These are phyloP conservation scores for Hanseniaspora thailandica DNA, from an alignment of 805 yeast species.

Conservation along the genomic window DNA sequence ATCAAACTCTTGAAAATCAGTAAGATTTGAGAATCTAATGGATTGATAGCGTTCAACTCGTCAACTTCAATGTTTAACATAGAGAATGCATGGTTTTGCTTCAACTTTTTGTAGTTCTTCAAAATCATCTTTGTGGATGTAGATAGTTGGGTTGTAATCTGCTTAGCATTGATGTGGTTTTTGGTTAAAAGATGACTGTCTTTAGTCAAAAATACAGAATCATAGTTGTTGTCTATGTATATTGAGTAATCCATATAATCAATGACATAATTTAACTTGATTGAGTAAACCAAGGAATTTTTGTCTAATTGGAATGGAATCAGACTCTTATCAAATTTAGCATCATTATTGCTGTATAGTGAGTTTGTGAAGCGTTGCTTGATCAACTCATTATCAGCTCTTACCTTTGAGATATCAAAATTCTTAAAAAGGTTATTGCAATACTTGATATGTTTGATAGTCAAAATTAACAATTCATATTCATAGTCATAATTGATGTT, in stretches of 20 bases:
- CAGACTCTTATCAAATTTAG: background rate
- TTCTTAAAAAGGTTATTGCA: background rate
- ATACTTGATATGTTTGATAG: background rate
- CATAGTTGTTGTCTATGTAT: constrained; percentile 2
- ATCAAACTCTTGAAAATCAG: background rate
- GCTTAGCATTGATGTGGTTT: background rate
- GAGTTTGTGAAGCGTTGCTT: background rate
- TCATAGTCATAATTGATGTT: constrained; percentile 1
- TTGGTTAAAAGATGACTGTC: background rate
- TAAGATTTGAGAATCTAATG: constrained; percentile 6
- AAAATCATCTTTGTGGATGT: background rate
- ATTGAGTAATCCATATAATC: background rate
- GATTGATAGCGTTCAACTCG: background rate
- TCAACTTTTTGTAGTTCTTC: background rate
- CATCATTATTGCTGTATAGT: background rate
- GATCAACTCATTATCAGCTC: background rate
- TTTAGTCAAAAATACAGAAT: background rate
- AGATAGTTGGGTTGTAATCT: background rate
- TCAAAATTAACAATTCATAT: background rate
- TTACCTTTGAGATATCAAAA: background rate
- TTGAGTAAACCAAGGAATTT: background rate
- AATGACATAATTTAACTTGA: background rate
- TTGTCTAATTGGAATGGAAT: background rate
- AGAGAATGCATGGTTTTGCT: background rate
- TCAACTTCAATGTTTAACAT: background rate